Percentiles rank a stretch among this genome's conserved stretches.
These are phyloP conservation scores for Saccharata proteae DNA, from an alignment of 2,329 filamentous ascomycete genomes.

Conservation along the genomic window DNA sequence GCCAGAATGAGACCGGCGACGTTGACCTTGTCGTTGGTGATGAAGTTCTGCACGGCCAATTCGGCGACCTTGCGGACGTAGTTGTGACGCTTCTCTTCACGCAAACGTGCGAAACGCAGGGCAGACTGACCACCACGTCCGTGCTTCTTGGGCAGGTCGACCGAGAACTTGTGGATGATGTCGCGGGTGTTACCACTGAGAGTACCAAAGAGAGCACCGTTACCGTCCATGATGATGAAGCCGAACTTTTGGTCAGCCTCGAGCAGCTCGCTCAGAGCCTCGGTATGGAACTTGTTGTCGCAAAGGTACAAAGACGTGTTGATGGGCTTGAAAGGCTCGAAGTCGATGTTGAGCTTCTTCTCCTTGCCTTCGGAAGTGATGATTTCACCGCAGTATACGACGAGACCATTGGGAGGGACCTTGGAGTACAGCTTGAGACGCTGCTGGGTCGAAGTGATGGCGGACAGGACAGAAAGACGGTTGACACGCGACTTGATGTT, in stretches of 20 bases:
- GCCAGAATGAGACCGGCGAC: constrained; percentile 90
- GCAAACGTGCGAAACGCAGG: constrained; percentile 96
- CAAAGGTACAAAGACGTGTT: constrained; percentile 98
- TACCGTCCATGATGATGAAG: constrained; percentile 99
- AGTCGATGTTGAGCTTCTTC: constrained; percentile 99
- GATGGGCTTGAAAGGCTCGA: constrained; percentile 99
- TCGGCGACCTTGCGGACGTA: constrained; percentile 99
- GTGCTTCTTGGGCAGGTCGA: constrained; percentile 99
- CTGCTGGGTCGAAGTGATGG: constrained; percentile 98
- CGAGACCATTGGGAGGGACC: constrained; percentile 91
- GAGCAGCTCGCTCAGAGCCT: constrained; percentile 89
- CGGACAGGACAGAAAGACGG: constrained; percentile 90
- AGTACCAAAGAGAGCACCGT: constrained; percentile 93
- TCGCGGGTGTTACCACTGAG: constrained; percentile 96
- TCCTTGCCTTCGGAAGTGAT: constrained; percentile 97
- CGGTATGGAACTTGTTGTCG: constrained; percentile 99
- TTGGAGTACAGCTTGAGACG: constrained; percentile 98
- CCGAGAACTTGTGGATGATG: constrained; percentile 93
- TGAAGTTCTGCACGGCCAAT: constrained; percentile 96
- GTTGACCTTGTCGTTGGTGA: constrained; percentile 96
- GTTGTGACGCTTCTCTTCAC: constrained; percentile 99
- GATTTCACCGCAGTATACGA: constrained; percentile 99
- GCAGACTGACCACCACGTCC: constrained; percentile 99
- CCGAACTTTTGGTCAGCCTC: constrained; percentile 99
- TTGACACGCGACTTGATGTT: constrained; percentile 99